These are phyloP conservation scores for Gillenia trifoliata DNA, from an alignment of 306 rosid genomes.

Conservation along the genomic window DNA sequence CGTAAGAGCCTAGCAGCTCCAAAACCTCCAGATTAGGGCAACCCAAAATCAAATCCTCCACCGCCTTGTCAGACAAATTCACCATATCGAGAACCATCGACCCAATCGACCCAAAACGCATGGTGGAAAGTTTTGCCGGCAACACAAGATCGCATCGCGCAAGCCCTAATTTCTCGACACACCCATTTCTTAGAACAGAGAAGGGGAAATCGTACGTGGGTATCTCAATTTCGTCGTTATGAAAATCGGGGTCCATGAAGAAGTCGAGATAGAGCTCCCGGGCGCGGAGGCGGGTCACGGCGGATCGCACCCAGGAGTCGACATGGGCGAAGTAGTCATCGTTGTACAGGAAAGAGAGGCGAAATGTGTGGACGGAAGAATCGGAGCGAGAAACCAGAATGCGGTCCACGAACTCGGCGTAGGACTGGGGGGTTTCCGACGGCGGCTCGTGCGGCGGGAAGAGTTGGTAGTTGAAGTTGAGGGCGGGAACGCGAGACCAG, in stretches of 20 bases:
- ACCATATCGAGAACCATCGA: neutral
- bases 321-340: neutral
- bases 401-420: slow-evolving; percentile 12
- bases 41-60: neutral
- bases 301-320: neutral
- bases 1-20: neutral
- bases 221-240: neutral
- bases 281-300: neutral
- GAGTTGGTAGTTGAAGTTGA: slow-evolving; percentile 1
- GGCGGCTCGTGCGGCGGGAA: neutral
- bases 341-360: slow-evolving; percentile 6
- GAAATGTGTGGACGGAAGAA: neutral
- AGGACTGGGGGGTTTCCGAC: neutral
- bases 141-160: neutral
- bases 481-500: neutral
- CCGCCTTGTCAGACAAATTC: neutral
- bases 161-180: neutral
- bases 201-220: slow-evolving; percentile 5
- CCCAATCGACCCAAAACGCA: neutral
- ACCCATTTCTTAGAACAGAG: neutral
- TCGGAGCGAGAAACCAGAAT: neutral
- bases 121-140: neutral
- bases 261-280: slow-evolving; percentile 2
- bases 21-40: slow-evolving; percentile 4
- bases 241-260: neutral